A percentile compares a stretch with the other conserved stretches of the same genome.
Conservation (phyloP, 148 eudicot genomes). For the Rhododendron ovatum region DNA sequence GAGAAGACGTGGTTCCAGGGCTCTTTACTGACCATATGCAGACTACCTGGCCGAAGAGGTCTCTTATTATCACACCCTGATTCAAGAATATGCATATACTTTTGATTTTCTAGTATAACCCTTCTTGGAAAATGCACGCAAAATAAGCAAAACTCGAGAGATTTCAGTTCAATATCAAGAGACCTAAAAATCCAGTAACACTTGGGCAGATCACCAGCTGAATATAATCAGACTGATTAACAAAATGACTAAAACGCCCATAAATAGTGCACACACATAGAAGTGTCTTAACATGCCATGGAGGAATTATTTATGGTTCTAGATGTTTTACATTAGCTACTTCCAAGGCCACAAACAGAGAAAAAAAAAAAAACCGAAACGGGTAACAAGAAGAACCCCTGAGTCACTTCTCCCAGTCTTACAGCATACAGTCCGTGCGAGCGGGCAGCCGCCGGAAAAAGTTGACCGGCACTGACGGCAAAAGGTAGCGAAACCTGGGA, state of each 20-base stretch:
- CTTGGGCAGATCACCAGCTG: neutral
- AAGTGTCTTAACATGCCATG: neutral
- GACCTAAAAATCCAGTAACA: neutral
- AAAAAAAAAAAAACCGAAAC: neutral
- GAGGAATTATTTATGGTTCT: neutral
- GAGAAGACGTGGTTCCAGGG: too few relatives aligned
- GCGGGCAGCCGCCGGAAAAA: slow-evolving; percentile 95
- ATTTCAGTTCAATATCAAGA: neutral
- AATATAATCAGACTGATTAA: neutral
- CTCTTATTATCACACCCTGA: too few relatives aligned
- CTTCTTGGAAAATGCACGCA: neutral
- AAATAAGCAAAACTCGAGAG: neutral
- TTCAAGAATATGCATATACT: neutral
- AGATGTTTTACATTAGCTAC: neutral
- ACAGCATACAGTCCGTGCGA: slow-evolving; percentile 88
- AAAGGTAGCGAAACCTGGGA: slow-evolving; percentile 75
- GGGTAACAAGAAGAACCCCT: neutral
- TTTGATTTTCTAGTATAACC: neutral
- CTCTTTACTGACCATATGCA: too few relatives aligned
- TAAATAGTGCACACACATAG: neutral
- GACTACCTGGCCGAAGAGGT: too few relatives aligned
- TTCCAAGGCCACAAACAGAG: neutral
- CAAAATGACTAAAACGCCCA: neutral
- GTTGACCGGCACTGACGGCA: slow-evolving; percentile 80
- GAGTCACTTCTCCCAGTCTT: slow-evolving; percentile 18